These are phyloP conservation scores for Hansenula anomala DNA, from an alignment of 1,139 yeast genomes.

Conservation along the genomic window DNA sequence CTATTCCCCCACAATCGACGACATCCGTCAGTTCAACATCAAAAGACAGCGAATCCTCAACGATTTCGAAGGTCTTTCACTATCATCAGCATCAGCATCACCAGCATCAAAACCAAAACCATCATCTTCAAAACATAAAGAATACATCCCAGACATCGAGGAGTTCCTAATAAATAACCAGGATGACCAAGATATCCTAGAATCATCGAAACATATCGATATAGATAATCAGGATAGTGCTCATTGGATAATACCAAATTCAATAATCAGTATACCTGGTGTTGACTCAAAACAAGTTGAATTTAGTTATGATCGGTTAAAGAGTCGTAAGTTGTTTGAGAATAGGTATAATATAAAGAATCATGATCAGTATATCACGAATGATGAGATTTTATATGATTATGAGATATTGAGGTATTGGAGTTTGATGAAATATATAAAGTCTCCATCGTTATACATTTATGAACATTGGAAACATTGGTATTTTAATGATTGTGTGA, in stretches of 20 bases:
- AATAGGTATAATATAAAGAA: background rate
- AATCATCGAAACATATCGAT: conserved; percentile 7
- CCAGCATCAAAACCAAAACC: background rate
- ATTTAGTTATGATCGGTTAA: conserved; percentile 7
- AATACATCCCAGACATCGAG: conserved; percentile 13
- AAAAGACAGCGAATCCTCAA: conserved; percentile 8
- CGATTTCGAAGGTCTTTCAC: conserved; percentile 8
- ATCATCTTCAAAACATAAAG: conserved; percentile 5
- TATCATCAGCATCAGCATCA: background rate
- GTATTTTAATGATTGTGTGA: conserved; percentile 9
- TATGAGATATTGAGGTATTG: conserved; percentile 8
- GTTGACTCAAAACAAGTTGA: conserved; percentile 4
- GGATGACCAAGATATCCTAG: conserved; percentile 12
- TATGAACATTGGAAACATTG: conserved; percentile 10
- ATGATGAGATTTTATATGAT: conserved; percentile 10
- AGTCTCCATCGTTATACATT: conserved; percentile 3
- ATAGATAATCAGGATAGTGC: background rate
- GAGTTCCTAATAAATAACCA: conserved; percentile 14
- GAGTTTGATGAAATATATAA: conserved; percentile 8
- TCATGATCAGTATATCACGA: background rate
- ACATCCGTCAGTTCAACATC: conserved; percentile 14
- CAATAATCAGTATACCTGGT: conserved; percentile 2
- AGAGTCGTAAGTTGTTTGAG: conserved; percentile 2
- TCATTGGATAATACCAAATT: background rate
- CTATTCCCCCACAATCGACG: conserved; percentile 15